A percentile compares a stretch with the other conserved stretches of the same genome.
phyloP scores from a whole-genome alignment of 202 grass and related monocot species.

The Brachypodium distachyon region DNA sequence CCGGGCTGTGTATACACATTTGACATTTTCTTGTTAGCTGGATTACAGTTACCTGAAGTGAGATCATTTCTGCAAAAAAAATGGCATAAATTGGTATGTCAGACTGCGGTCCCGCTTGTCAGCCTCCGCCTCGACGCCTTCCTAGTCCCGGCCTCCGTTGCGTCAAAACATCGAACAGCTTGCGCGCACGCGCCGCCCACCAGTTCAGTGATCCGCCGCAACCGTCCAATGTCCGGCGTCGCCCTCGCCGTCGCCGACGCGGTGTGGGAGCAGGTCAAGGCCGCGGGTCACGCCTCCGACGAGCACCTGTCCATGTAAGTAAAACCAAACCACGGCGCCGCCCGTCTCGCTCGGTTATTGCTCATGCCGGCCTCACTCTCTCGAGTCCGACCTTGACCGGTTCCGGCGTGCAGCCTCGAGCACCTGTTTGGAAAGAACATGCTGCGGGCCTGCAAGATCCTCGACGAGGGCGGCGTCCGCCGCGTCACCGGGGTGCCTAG shows the following conservation, averaged over 20 bases:
- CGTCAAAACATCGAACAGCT: constrained; percentile 42
- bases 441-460: constrained; percentile 72
- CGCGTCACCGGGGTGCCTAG: constrained; percentile 64
- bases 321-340: neutral
- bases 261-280: constrained; percentile 67
- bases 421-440: constrained; percentile 93
- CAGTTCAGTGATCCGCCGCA: neutral
- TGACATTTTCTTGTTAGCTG: neutral
- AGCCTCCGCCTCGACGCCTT: neutral
- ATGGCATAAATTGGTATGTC: neutral
- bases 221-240: constrained; percentile 21
- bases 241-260: constrained; percentile 38
- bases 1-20: neutral
- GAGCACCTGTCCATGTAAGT: constrained; percentile 78
- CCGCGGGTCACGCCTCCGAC: constrained; percentile 39
- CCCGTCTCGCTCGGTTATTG: neutral
- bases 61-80: neutral
- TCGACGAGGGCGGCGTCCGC: constrained; percentile 74
- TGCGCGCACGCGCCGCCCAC: constrained; percentile 7
- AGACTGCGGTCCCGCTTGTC: neutral
- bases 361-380: neutral
- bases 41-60: too few relatives aligned
- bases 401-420: constrained; percentile 40
- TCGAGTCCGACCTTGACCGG: neutral
- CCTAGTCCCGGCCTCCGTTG: neutral